A percentile compares a stretch with the other conserved stretches of the same genome.
Evolutionary conservation across 768 basidiomycete genomes (phyloP).

Genomic region (Gloeopeniophorella convolvens): DNA sequence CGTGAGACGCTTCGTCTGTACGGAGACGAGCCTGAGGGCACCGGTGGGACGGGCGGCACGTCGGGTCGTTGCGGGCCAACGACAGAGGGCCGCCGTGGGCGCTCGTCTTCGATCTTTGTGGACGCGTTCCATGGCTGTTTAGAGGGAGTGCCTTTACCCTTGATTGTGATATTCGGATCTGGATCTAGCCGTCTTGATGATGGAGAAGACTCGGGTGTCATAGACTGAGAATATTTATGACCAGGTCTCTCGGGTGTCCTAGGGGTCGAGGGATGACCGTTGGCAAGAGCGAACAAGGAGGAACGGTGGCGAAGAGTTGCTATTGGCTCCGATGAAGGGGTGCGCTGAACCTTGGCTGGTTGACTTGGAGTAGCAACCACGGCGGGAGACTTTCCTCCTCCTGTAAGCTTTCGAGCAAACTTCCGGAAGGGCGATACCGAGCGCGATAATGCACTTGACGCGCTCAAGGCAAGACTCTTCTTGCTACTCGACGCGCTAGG

Average conservation of each 20-base stretch:
- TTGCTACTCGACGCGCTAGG: slow-evolving; percentile 41
- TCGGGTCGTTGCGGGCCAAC: slow-evolving; percentile 23
- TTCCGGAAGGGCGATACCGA: slow-evolving; percentile 79
- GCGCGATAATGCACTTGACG: slow-evolving; percentile 53
- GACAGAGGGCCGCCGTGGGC: slow-evolving; percentile 43
- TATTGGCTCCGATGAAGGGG: slow-evolving; percentile 51
- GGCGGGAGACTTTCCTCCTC: slow-evolving; percentile 29
- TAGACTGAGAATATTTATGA: slow-evolving; percentile 66
- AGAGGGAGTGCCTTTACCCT: slow-evolving; percentile 23
- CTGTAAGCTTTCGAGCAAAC: slow-evolving; percentile 65
- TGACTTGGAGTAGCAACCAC: slow-evolving; percentile 40
- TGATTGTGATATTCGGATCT: slow-evolving; percentile 36
- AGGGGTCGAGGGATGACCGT: slow-evolving; percentile 36
- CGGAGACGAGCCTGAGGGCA: slow-evolving; percentile 8
- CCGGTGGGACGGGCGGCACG: not conserved
- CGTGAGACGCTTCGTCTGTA: slow-evolving; percentile 19
- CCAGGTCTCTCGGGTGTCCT: slow-evolving; percentile 50
- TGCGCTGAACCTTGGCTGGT: slow-evolving; percentile 37
- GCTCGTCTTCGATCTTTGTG: slow-evolving; percentile 63
- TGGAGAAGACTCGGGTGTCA: slow-evolving; percentile 66
- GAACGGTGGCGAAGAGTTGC: slow-evolving; percentile 50
- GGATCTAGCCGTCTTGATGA: slow-evolving; percentile 32
- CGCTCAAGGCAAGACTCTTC: slow-evolving; percentile 31
- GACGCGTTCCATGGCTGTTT: slow-evolving; percentile 70
- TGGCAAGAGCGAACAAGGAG: slow-evolving; percentile 54